These are phyloP conservation scores for Globisporangium radiosum DNA, from an alignment of 352 stramenopile species.

Conservation along the genomic window DNA sequence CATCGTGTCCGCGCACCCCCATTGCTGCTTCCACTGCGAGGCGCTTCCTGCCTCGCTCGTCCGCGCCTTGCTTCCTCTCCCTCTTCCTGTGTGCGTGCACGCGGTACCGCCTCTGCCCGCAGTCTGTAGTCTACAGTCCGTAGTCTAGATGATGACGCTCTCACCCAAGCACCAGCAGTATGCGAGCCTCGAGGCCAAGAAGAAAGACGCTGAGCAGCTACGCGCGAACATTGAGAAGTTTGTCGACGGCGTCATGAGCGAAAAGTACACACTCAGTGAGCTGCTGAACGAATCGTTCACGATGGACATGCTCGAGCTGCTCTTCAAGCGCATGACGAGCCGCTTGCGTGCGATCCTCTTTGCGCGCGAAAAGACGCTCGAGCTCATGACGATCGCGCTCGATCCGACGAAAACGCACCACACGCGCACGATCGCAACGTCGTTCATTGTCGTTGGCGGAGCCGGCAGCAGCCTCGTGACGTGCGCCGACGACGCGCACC, in stretches of 20 bases:
- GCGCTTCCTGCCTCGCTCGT: too few species aligned
- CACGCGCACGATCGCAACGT: constrained; percentile 61
- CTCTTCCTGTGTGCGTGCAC: too few species aligned
- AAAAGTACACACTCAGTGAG: constrained; percentile 47
- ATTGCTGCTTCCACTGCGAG: too few species aligned
- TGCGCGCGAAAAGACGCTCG: constrained; percentile 54
- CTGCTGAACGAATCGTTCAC: constrained; percentile 80
- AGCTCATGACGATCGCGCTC: constrained; percentile 65
- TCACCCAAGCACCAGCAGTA: constrained; percentile 21
- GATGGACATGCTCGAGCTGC: constrained; percentile 78
- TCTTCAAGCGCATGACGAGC: constrained; percentile 84
- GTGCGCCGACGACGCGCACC: constrained; percentile 42
- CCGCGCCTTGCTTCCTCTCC: too few species aligned
- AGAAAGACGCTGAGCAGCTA: constrained; percentile 45
- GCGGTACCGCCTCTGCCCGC: too few species aligned
- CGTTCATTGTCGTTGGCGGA: constrained; percentile 70
- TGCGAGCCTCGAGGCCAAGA: constrained; percentile 30
- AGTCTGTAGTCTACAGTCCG: too few species aligned
- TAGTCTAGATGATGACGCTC: constrained; percentile 14
- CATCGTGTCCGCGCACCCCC: too few species aligned
- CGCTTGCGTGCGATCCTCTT: constrained; percentile 73
- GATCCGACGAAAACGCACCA: constrained; percentile 44
- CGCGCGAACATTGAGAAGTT: constrained; percentile 77
- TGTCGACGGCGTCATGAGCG: constrained; percentile 73
- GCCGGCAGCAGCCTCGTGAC: constrained; percentile 47